A percentile compares a stretch with the other conserved stretches of the same genome.
phyloP scores from a whole-genome alignment of 768 basidiomycete species.

The Tulasnella sp. region DNA sequence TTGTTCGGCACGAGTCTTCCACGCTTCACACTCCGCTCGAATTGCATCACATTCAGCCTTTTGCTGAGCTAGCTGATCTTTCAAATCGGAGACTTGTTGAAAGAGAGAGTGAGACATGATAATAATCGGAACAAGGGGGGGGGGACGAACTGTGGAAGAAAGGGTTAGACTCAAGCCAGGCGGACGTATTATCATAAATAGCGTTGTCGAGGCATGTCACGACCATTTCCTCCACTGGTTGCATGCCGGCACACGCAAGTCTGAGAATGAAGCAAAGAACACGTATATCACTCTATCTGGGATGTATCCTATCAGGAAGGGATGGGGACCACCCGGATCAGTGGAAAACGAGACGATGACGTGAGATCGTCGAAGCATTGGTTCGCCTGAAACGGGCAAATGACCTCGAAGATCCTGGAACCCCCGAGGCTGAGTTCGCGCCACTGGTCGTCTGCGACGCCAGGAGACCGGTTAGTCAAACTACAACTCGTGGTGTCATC shows the following conservation, averaged over 20 bases:
- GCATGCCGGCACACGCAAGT: background rate
- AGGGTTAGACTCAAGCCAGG: no score
- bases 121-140: background rate
- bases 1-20: background rate
- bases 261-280: background rate
- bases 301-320: background rate
- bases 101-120: background rate
- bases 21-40: background rate
- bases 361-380: background rate
- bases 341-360: background rate
- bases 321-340: background rate
- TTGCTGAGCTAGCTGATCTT: background rate
- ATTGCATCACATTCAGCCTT: background rate
- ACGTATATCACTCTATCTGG: background rate
- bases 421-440: background rate
- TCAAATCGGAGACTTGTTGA: conserved; percentile 3
- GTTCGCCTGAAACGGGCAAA: background rate
- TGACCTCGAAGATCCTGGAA: background rate
- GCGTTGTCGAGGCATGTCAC: no score
- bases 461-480: background rate
- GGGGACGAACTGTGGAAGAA: no score
- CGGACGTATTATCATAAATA: no score
- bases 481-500: background rate
- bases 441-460: background rate
- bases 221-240: background rate